Conservation (phyloP, 768 basidiomycete species). For the Pleurotus tuoliensis region DNA sequence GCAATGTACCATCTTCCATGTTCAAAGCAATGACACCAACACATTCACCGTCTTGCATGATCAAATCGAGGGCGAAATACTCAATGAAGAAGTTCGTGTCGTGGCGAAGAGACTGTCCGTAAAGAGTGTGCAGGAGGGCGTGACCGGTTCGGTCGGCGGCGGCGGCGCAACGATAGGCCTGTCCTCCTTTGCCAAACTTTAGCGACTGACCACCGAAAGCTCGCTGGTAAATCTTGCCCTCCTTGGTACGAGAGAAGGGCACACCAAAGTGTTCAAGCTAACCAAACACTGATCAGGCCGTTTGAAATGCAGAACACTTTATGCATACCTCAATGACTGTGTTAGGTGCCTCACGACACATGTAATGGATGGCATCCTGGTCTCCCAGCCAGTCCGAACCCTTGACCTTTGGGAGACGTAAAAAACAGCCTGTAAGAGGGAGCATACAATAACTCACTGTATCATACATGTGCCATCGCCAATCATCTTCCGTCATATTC, state of each 20-base stretch:
- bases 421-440: not conserved
- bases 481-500: constrained; percentile 99
- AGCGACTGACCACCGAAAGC: constrained; percentile 98
- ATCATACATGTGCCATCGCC: constrained; percentile 99
- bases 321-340: constrained; percentile 81
- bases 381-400: constrained; percentile 99
- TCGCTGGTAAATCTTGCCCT: constrained; percentile 99
- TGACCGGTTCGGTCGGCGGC: constrained; percentile 99
- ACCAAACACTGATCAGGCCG: not conserved
- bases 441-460: constrained; percentile 51
- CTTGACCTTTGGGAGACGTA: constrained; percentile 68
- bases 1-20: constrained; percentile 99
- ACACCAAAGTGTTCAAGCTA: constrained; percentile 99
- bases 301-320: not conserved
- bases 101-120: constrained; percentile 97
- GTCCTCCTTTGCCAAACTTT: constrained; percentile 96
- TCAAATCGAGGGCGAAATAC: constrained; percentile 97
- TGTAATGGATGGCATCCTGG: constrained; percentile 99
- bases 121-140: constrained; percentile 96
- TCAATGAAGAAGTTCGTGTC: constrained; percentile 99
- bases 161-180: constrained; percentile 98
- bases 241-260: constrained; percentile 96
- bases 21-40: constrained; percentile 98
- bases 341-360: constrained; percentile 95
- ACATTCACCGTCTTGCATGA: constrained; percentile 99